phyloP scores from a whole-genome alignment of 2,329 filamentous ascomycete genomes.

The Neurospora crassa region DNA sequence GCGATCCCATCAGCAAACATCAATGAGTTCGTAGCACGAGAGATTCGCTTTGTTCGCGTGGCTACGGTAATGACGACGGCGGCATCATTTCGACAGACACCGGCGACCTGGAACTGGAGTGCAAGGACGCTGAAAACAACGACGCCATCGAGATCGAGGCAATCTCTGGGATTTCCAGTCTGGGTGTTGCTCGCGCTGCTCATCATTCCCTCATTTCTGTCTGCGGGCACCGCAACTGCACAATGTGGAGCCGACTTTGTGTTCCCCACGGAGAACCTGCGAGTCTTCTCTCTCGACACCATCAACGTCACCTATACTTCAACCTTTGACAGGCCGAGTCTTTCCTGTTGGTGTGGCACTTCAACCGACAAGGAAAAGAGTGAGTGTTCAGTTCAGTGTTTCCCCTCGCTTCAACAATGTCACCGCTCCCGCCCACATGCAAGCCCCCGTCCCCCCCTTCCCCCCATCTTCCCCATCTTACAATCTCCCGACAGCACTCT shows the following conservation, averaged over 20 bases:
- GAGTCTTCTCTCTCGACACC: slow-evolving; percentile 15
- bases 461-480: background rate
- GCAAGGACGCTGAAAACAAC: slow-evolving; percentile 5
- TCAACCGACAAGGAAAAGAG: slow-evolving; percentile 10
- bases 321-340: slow-evolving; percentile 11
- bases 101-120: background rate
- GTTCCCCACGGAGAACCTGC: slow-evolving; percentile 8
- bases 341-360: slow-evolving; percentile 17
- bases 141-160: slow-evolving; percentile 6
- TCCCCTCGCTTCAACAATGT: background rate
- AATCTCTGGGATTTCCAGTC: background rate
- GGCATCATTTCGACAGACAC: background rate
- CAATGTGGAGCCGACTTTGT: slow-evolving; percentile 11
- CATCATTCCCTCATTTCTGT: slow-evolving; percentile 9
- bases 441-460: background rate
- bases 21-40: slow-evolving; percentile 11
- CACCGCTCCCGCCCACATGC: background rate
- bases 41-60: slow-evolving; percentile 8
- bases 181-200: slow-evolving; percentile 7
- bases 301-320: slow-evolving; percentile 19
- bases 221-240: slow-evolving; percentile 2
- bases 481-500: background rate
- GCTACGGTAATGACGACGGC: slow-evolving; percentile 16
- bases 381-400: slow-evolving; percentile 11
- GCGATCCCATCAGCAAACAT: background rate